Conservation (phyloP, 1,284 basidiomycete genomes). For the Neonothopanus nambi region DNA sequence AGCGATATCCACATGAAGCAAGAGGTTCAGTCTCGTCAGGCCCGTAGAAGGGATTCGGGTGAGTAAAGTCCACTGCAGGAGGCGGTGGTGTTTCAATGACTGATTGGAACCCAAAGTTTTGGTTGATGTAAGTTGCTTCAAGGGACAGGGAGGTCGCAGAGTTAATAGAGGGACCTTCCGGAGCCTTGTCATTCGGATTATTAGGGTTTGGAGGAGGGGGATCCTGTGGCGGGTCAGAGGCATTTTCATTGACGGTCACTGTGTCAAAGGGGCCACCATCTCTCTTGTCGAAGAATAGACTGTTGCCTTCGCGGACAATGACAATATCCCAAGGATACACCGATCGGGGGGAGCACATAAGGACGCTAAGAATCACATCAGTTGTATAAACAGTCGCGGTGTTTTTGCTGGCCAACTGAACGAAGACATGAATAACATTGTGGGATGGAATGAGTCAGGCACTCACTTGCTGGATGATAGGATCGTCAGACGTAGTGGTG, state of each 20-base stretch:
- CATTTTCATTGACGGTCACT: slow-evolving; percentile 99
- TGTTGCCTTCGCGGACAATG: slow-evolving; percentile 90
- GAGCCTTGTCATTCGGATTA: slow-evolving; percentile 69
- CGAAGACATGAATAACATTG: slow-evolving; percentile 12
- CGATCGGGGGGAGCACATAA: slow-evolving; percentile 95
- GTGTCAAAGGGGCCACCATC: slow-evolving; percentile 97
- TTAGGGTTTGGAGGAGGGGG: slow-evolving; percentile 75
- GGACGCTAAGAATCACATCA: slow-evolving; percentile 92
- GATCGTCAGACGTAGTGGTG: slow-evolving; percentile 96
- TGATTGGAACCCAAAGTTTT: slow-evolving; percentile 97
- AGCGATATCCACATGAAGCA: slow-evolving; percentile 95
- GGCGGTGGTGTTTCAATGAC: slow-evolving; percentile 75
- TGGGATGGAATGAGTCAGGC: background rate
- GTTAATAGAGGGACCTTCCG: slow-evolving; percentile 84
- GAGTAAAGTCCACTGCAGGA: slow-evolving; percentile 68
- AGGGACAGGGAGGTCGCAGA: slow-evolving; percentile 91
- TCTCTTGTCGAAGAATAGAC: slow-evolving; percentile 97
- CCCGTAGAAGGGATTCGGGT: slow-evolving; percentile 96
- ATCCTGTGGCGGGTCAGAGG: slow-evolving; percentile 92
- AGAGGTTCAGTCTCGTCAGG: slow-evolving; percentile 93
- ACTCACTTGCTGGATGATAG: slow-evolving; percentile 84
- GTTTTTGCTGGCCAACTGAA: slow-evolving; percentile 75
- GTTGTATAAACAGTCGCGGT: slow-evolving; percentile 90
- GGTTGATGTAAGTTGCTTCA: slow-evolving; percentile 99
- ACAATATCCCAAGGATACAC: slow-evolving; percentile 99